Conservation (phyloP, 768 basidiomycete species). For the Termitomyces sp. region DNA sequence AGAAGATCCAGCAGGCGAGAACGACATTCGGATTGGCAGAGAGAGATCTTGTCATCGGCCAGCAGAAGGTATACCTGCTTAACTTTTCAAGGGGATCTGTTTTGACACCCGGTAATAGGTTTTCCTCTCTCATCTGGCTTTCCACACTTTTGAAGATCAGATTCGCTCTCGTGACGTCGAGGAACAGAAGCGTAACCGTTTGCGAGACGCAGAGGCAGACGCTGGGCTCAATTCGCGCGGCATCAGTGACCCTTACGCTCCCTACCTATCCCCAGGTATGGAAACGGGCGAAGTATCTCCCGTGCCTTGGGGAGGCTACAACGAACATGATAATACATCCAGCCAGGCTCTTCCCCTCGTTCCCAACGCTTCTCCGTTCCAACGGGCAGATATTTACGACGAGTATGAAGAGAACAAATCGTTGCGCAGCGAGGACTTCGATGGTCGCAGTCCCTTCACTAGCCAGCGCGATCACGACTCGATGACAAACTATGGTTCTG, state of each 20-base stretch:
- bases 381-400: conserved; percentile 70
- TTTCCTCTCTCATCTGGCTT: conserved; percentile 81
- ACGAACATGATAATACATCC: conserved; percentile 56
- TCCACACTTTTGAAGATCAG: conserved; percentile 86
- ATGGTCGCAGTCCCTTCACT: conserved; percentile 74
- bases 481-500: conserved; percentile 80
- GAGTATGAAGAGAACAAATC: conserved; percentile 77
- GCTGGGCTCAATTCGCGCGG: conserved; percentile 59
- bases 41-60: conserved; percentile 75
- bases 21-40: conserved; percentile 57
- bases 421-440: conserved; percentile 72
- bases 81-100: background rate
- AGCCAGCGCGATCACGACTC: conserved; percentile 75
- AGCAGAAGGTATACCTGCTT: conserved; percentile 63
- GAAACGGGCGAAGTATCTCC: conserved; percentile 32
- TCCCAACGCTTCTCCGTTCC: conserved; percentile 76
- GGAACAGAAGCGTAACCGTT: conserved; percentile 77
- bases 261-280: conserved; percentile 56
- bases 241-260: conserved; percentile 69
- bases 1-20: conserved; percentile 57
- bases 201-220: conserved; percentile 73
- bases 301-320: conserved; percentile 35
- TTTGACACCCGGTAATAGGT: conserved; percentile 45
- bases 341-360: conserved; percentile 82
- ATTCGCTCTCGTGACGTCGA: conserved; percentile 81